Evolutionary conservation across 2,329 filamentous ascomycete genomes (phyloP), one percentile per base, ranked within the genome.

Genomic region (Raffaelea arxii): DNA sequence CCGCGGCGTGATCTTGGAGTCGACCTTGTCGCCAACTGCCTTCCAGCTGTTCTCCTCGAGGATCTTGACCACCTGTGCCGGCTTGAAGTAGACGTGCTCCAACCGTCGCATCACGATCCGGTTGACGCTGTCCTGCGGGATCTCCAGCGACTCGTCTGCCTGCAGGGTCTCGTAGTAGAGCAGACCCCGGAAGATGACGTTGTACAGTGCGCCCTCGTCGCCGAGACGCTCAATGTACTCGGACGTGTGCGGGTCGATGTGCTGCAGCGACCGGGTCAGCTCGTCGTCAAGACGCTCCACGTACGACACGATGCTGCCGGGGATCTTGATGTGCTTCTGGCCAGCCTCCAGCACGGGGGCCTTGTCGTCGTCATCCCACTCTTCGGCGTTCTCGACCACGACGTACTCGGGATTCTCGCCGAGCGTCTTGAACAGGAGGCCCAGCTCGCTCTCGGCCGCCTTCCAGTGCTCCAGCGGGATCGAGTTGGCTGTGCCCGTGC

Each of bases 81-180:
- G 92, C 83, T 98, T 98, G 80, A 97, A 98, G 75, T 98, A 98
- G 59, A 97, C 78, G 66, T 98, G 94, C 69, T 98, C 94, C 54
- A 98, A 70, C 58, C 94, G 81, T 60, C 92, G 82, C 80, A 96
- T 94, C 56, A 96, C 78, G 46, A 96, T 80, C 50, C 92, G 83
- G 76, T 97, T 98, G 53, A 95, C 66, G 61, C 82, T 87, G 53
- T 96, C 91, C 65, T 96, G 88, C 23, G 84, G 76, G 35, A 82
- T 74, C 40, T 91, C 81, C 35, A 90, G 75, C 53, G 82, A 73
- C 40, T 75, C 64, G 52, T 84, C 80, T 65, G 85, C 81, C 62
- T 77, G 78, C 46, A 96, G 72, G 52, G 73, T 74, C 72, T 98
- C 92, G 51, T 90, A 84, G 70, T 98, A 98, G 49, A 95, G 75